phyloP scores from a whole-genome alignment of 257 asterid species.

The Solanum arcanum region DNA sequence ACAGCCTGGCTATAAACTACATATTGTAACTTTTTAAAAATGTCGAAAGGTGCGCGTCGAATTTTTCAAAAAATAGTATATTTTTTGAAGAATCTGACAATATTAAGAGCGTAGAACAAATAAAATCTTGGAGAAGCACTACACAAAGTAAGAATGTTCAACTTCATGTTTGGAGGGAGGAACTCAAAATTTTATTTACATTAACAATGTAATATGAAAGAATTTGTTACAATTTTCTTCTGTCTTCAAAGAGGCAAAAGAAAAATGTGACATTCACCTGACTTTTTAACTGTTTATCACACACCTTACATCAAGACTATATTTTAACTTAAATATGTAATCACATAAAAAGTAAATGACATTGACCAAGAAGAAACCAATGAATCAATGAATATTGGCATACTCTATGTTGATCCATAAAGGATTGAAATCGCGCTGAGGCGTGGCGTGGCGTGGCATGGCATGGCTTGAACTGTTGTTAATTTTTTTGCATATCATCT shows the following conservation, averaged over 20 bases:
- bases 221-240: background rate
- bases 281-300: background rate
- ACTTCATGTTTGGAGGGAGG: background rate
- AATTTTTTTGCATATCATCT: constrained; percentile 21
- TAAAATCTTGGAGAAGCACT: background rate
- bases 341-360: background rate
- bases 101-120: background rate
- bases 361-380: background rate
- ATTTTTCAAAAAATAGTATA: background rate
- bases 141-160: background rate
- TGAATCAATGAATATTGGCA: background rate
- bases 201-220: background rate
- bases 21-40: background rate
- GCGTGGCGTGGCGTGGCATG: background rate
- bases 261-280: background rate
- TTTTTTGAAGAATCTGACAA: background rate
- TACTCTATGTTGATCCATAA: background rate
- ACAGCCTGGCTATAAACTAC: background rate
- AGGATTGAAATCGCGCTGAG: background rate
- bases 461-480: background rate
- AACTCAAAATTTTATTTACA: background rate
- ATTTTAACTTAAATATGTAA: background rate
- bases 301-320: background rate
- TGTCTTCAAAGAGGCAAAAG: background rate
- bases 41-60: fast-evolving